phyloP scores from a whole-genome alignment of 2,329 filamentous ascomycete species.

The Colletotrichum sp. region DNA sequence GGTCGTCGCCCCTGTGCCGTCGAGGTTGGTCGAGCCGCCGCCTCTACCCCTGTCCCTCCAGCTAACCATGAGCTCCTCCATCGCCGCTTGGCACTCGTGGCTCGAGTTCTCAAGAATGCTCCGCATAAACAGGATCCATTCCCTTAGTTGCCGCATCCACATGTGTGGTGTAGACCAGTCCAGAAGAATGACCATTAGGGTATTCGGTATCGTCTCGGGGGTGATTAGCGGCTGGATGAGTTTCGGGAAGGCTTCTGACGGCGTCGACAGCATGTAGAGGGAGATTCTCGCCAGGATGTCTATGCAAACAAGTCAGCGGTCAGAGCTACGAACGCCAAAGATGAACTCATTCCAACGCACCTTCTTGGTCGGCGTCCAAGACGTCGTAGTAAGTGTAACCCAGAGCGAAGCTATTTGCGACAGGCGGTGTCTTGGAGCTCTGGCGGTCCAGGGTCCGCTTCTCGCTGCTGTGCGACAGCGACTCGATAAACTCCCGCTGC shows the following conservation, averaged over 20 bases:
- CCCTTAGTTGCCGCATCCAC: constrained; percentile 87
- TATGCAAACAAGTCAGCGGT: constrained; percentile 35
- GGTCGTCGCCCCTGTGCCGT: constrained; percentile 63
- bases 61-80: constrained; percentile 84
- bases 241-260: constrained; percentile 80
- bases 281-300: constrained; percentile 91
- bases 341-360: constrained; percentile 46
- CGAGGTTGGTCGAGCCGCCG: constrained; percentile 65
- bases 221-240: constrained; percentile 86
- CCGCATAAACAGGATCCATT: constrained; percentile 86
- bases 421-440: constrained; percentile 69
- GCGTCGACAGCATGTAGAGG: constrained; percentile 85
- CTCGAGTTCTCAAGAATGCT: constrained; percentile 77
- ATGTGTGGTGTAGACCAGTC: constrained; percentile 95
- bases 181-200: constrained; percentile 86
- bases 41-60: constrained; percentile 80
- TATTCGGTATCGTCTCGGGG: constrained; percentile 82
- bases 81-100: constrained; percentile 76
- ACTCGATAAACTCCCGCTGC: constrained; percentile 83
- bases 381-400: constrained; percentile 97
- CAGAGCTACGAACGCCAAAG: neutral
- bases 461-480: constrained; percentile 58
- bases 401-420: constrained; percentile 90
- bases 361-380: constrained; percentile 91
- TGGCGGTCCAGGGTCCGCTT: constrained; percentile 59